Percentiles rank a stretch among this genome's conserved stretches.
phyloP scores from a whole-genome alignment of 371 early-diverging fungal species.

The Fennellomyces sp. region DNA sequence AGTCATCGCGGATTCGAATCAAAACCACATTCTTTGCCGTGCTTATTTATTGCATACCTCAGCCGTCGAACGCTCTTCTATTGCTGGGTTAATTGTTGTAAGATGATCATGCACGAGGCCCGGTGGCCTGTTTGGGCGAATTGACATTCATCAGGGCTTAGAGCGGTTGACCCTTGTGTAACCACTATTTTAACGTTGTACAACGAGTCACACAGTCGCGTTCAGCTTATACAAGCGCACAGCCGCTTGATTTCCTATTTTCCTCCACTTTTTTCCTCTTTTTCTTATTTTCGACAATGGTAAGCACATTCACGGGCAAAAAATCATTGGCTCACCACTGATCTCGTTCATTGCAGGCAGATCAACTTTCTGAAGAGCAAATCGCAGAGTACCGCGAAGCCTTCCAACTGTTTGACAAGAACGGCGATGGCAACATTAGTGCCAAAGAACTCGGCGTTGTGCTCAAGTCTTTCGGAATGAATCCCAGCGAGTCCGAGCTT shows the following conservation, averaged over 20 bases:
- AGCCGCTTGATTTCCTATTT: conserved; percentile 4
- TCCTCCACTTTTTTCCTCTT: background rate
- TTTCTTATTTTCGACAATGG: background rate
- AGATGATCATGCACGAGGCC: background rate
- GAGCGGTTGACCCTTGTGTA: conserved; percentile 1
- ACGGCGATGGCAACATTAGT: conserved; percentile 49
- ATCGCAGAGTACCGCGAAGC: conserved; percentile 51
- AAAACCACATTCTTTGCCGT: conserved; percentile 2
- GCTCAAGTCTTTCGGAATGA: conserved; percentile 56
- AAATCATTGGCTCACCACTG: too few relatives aligned
- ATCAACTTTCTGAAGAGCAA: conserved; percentile 52
- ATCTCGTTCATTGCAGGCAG: too few relatives aligned
- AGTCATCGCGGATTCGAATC: background rate
- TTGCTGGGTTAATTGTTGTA: background rate
- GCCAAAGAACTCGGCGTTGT: conserved; percentile 45
- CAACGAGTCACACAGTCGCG: background rate
- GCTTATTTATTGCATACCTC: background rate
- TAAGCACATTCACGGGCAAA: background rate
- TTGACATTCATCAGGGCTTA: background rate
- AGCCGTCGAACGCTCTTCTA: background rate
- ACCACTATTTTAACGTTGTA: background rate
- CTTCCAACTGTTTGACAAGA: conserved; percentile 50
- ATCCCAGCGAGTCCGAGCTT: conserved; percentile 78
- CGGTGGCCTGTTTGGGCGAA: too few relatives aligned
- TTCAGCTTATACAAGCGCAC: background rate